Evolutionary conservation across 192 early-diverging fungal species (phyloP).

Genomic region (Diversispora eburnea): DNA sequence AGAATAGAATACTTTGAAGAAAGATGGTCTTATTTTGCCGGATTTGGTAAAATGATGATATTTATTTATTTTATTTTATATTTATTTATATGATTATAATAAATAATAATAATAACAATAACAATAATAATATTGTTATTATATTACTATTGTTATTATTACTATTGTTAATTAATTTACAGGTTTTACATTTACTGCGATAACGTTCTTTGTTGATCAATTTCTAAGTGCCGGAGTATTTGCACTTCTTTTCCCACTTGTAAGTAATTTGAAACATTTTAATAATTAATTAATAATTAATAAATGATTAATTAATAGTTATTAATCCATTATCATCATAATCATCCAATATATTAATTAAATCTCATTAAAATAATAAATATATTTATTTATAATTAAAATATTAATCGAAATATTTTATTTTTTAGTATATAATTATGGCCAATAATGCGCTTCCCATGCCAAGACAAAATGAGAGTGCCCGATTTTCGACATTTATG

Average conservation of each 20-base stretch:
- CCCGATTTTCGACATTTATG: slow-evolving; percentile 19
- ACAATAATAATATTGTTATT: too few species aligned
- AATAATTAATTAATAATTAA: background rate
- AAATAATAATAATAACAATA: too few species aligned
- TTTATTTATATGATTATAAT: too few species aligned
- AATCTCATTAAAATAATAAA: background rate
- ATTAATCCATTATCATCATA: too few species aligned
- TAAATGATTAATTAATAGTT: background rate
- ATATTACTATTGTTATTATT: background rate
- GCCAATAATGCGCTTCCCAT: slow-evolving; percentile 46
- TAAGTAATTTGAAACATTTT: slow-evolving; percentile 26
- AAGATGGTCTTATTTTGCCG: slow-evolving; percentile 58
- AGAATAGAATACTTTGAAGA: slow-evolving; percentile 54
- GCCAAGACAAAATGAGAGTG: slow-evolving; percentile 28
- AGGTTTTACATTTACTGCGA: slow-evolving; percentile 44
- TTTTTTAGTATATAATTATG: slow-evolving; percentile 51
- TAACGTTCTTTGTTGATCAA: slow-evolving; percentile 49
- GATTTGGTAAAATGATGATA: slow-evolving; percentile 48
- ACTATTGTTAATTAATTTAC: background rate
- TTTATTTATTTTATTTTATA: background rate
- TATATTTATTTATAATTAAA: background rate
- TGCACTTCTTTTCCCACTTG: slow-evolving; percentile 50
- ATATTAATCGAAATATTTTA: too few species aligned
- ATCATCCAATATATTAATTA: background rate
- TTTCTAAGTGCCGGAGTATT: slow-evolving; percentile 47